Evolutionary conservation across 768 basidiomycete species (phyloP).

Genomic region (Exidia glandulosa): DNA sequence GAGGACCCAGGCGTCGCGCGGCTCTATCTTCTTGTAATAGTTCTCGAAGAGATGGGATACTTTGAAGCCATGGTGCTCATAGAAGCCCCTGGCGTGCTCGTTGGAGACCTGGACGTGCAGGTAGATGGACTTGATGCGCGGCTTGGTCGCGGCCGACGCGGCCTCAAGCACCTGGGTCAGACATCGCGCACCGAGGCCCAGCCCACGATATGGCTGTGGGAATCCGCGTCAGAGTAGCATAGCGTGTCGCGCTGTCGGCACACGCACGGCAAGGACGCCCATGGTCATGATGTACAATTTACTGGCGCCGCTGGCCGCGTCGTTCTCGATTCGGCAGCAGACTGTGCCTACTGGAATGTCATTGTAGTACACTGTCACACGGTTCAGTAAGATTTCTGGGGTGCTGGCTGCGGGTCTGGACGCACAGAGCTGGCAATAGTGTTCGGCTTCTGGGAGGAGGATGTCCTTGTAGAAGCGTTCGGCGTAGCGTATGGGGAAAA

Average conservation of each 20-base stretch:
- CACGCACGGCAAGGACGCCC: constrained; percentile 74
- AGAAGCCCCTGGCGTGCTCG: constrained; percentile 63
- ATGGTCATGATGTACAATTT: constrained; percentile 83
- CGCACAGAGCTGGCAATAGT: constrained; percentile 82
- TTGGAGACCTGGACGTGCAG: constrained; percentile 87
- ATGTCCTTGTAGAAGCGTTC: constrained; percentile 82
- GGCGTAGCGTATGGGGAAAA: constrained; percentile 84
- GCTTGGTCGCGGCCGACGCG: constrained; percentile 46
- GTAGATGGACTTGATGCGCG: constrained; percentile 59
- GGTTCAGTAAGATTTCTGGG: not conserved
- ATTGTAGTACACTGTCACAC: constrained; percentile 73
- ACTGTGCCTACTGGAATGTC: constrained; percentile 85
- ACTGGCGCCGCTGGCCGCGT: constrained; percentile 32
- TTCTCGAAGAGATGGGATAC: constrained; percentile 53
- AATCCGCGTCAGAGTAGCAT: constrained; percentile 1
- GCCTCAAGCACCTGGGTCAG: constrained; percentile 57
- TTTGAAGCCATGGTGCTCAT: constrained; percentile 72
- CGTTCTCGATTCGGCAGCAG: constrained; percentile 70
- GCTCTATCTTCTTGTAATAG: constrained; percentile 85
- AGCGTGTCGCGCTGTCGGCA: too few species aligned
- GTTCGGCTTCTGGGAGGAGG: constrained; percentile 62
- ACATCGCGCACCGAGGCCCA: constrained; percentile 61
- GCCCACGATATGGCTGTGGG: constrained; percentile 87
- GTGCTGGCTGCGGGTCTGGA: constrained; percentile 6
- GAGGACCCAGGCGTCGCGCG: constrained; percentile 79